Evolutionary conservation across 2,329 filamentous ascomycete genomes (phyloP).

Genomic region (Tympanopsis confertula): DNA sequence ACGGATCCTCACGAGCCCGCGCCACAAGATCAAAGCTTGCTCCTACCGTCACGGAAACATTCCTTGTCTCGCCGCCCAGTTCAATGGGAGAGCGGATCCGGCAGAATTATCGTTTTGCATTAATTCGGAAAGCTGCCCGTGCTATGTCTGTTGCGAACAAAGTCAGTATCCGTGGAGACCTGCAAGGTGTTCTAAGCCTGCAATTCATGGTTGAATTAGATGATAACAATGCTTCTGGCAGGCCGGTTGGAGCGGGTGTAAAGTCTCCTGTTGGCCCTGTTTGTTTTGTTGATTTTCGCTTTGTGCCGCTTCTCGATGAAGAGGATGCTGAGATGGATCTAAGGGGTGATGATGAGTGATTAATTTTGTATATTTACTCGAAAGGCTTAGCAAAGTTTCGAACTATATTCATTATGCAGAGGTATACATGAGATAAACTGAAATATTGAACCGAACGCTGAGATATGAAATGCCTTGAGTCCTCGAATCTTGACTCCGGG

Average conservation of each 20-base stretch:
- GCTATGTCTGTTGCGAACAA: constrained; percentile 93
- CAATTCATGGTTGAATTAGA: constrained; percentile 95
- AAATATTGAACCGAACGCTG: no score
- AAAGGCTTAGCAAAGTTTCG: no score
- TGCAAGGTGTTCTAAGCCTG: constrained; percentile 79
- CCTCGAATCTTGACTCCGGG: no score
- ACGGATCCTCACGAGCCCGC: constrained; percentile 18
- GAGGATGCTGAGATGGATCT: constrained; percentile 42
- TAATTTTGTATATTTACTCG: no score
- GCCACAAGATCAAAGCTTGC: constrained; percentile 20
- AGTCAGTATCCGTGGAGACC: constrained; percentile 79
- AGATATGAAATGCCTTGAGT: no score
- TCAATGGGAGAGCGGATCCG: constrained; percentile 45
- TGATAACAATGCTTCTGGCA: neutral
- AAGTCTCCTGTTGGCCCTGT: constrained; percentile 33
- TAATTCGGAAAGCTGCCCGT: constrained; percentile 73
- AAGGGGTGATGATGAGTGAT: constrained; percentile 21
- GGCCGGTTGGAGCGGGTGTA: neutral
- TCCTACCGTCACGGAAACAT: constrained; percentile 30
- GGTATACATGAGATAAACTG: no score
- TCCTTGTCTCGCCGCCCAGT: constrained; percentile 35
- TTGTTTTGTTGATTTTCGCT: constrained; percentile 73
- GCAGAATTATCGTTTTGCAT: constrained; percentile 75
- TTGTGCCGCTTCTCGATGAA: constrained; percentile 60
- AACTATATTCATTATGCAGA: no score